Conservation (phyloP, 495 filamentous ascomycete genomes). For the Annulohypoxylon nitens region DNA sequence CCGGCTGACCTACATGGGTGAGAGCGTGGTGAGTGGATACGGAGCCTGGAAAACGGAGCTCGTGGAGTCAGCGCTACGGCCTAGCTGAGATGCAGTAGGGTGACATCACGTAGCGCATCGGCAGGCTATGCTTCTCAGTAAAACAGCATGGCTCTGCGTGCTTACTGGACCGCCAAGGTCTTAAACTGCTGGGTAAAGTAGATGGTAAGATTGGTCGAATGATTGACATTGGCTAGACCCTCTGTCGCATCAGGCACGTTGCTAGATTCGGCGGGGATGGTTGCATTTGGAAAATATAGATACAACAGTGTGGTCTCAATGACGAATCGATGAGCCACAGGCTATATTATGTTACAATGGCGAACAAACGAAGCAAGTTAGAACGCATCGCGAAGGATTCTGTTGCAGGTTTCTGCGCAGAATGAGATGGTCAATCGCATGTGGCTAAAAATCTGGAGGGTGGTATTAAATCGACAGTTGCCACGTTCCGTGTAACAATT, state of each 20-base stretch:
- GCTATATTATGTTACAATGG: constrained; percentile 9
- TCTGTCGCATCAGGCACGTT: constrained; percentile 16
- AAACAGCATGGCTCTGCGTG: constrained; percentile 20
- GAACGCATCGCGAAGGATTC: constrained; percentile 37
- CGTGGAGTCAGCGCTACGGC: constrained; percentile 39
- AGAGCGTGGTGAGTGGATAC: constrained; percentile 36
- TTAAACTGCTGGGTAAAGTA: constrained; percentile 17
- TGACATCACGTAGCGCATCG: constrained; percentile 38
- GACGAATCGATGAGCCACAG: constrained; percentile 22
- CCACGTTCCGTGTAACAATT: constrained; percentile 42
- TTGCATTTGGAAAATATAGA: constrained; percentile 25
- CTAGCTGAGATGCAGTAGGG: constrained; percentile 41
- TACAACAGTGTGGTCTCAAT: constrained; percentile 8
- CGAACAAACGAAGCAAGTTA: constrained; percentile 8
- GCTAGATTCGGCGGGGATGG: constrained; percentile 22
- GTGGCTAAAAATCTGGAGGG: constrained; percentile 9
- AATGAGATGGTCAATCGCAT: background rate
- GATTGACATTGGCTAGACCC: constrained; percentile 32
- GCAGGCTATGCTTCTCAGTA: constrained; percentile 39
- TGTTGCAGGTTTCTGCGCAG: constrained; percentile 1
- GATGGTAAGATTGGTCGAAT: constrained; percentile 23
- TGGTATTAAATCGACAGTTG: constrained; percentile 19
- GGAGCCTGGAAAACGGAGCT: constrained; percentile 19
- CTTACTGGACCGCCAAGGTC: constrained; percentile 39
- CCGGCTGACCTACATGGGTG: constrained; percentile 38